Conservation (phyloP, 108 stramenopile species). For the Epithemia pelagica region DNA sequence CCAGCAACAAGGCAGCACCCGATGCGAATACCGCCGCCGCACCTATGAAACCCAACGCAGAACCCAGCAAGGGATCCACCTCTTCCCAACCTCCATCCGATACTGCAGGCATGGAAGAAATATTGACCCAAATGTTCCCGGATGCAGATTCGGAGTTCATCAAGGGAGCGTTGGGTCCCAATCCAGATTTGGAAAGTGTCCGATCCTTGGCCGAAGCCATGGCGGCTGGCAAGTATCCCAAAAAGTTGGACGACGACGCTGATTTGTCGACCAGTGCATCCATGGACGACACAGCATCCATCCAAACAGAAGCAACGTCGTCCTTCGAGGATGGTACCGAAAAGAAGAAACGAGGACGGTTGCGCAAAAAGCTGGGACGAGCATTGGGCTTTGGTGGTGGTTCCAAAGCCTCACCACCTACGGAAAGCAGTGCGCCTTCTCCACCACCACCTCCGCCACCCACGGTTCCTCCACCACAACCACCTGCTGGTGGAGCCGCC, state of each 20-base stretch:
- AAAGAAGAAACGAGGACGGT: slow-evolving; percentile 4
- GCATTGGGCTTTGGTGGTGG: background rate
- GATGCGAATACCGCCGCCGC: background rate
- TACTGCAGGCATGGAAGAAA: background rate
- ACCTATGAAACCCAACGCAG: background rate
- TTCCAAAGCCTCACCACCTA: background rate
- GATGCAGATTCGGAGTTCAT: slow-evolving; percentile 35
- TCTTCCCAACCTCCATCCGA: background rate
- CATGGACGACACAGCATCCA: no score
- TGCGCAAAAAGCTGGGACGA: no score
- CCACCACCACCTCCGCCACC: background rate
- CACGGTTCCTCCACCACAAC: background rate
- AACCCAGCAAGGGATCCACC: no score
- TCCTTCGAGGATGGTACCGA: background rate
- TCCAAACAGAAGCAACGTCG: background rate
- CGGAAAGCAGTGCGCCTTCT: background rate
- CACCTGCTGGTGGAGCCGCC: background rate
- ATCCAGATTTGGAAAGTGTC: slow-evolving; percentile 51
- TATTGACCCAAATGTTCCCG: slow-evolving; percentile 57
- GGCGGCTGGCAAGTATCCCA: slow-evolving; percentile 26
- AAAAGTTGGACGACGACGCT: background rate
- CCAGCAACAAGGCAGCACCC: background rate
- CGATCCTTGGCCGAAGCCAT: slow-evolving; percentile 49
- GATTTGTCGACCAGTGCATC: background rate
- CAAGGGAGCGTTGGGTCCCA: slow-evolving; percentile 38